phyloP scores from a whole-genome alignment of 345 rosid species.

The Pugionium cornutum region DNA sequence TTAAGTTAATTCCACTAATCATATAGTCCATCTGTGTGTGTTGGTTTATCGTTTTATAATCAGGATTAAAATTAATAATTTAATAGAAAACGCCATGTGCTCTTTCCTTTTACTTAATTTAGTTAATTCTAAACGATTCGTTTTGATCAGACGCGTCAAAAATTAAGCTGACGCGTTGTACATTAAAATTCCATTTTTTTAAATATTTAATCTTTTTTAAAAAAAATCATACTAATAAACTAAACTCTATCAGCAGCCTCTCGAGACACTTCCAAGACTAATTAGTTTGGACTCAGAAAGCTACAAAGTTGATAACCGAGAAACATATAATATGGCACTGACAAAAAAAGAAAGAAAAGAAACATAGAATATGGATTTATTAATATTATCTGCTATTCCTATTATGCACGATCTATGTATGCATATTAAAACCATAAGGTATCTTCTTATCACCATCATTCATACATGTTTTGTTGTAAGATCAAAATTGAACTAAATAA shows the following conservation, averaged over 20 bases:
- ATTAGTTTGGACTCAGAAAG: slow-evolving; percentile 21
- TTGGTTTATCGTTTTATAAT: neutral
- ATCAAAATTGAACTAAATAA: neutral
- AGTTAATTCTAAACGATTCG: slow-evolving; percentile 23
- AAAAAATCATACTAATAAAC: neutral
- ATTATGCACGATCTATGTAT: slow-evolving; percentile 16
- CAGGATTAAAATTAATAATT: neutral
- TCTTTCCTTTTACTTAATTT: slow-evolving; percentile 23
- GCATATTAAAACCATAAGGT: slow-evolving; percentile 10
- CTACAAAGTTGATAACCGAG: slow-evolving; percentile 16
- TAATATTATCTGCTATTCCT: slow-evolving; percentile 14
- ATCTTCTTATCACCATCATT: neutral
- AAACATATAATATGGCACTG: slow-evolving; percentile 9
- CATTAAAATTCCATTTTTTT: neutral
- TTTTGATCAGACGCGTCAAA: slow-evolving; percentile 27
- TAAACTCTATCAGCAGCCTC: slow-evolving; percentile 31
- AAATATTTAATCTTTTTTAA: neutral
- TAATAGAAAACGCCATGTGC: neutral
- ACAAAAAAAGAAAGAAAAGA: too few species aligned
- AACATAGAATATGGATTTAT: neutral
- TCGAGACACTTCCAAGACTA: slow-evolving; percentile 12
- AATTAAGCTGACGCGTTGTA: slow-evolving; percentile 17
- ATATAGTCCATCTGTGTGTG: neutral
- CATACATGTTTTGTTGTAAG: neutral
- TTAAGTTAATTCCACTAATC: slow-evolving; percentile 1